Conservation (phyloP, 192 early-diverging fungal genomes). For the Haplosporangium gracile region DNA sequence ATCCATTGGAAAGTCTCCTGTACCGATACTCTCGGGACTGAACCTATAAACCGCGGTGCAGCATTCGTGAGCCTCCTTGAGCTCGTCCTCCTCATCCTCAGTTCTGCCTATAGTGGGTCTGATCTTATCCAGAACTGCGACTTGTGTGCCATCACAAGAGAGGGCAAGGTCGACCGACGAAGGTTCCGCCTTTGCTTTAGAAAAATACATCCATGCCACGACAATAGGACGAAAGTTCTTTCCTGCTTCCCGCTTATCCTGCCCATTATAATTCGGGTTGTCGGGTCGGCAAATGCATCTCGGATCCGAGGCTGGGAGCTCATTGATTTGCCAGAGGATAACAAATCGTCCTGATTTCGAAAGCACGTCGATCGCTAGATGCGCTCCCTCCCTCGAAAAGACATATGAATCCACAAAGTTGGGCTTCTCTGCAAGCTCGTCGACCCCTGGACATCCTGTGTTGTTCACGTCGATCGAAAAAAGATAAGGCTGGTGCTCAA, state of each 20-base stretch:
- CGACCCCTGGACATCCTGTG: not conserved
- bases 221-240: not conserved
- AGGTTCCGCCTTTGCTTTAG: not conserved
- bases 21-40: not conserved
- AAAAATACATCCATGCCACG: not conserved
- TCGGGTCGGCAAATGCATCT: not conserved
- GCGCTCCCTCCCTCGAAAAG: not conserved
- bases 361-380: not conserved
- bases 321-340: not conserved
- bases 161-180: not conserved
- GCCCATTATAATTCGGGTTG: not conserved
- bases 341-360: not conserved
- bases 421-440: not conserved
- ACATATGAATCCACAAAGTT: conserved; percentile 3
- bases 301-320: not conserved
- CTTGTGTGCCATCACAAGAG: not conserved
- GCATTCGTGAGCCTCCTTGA: not conserved
- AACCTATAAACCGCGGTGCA: not conserved
- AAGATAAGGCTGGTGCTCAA: not conserved
- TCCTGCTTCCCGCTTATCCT: not conserved
- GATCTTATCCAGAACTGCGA: not conserved
- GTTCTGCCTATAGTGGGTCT: not conserved
- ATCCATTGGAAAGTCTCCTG: not conserved
- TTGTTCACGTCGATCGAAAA: not conserved
- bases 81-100: not conserved